These are phyloP conservation scores for Clonostachys solani DNA, from an alignment of 2,329 filamentous ascomycete genomes.

Conservation along the genomic window DNA sequence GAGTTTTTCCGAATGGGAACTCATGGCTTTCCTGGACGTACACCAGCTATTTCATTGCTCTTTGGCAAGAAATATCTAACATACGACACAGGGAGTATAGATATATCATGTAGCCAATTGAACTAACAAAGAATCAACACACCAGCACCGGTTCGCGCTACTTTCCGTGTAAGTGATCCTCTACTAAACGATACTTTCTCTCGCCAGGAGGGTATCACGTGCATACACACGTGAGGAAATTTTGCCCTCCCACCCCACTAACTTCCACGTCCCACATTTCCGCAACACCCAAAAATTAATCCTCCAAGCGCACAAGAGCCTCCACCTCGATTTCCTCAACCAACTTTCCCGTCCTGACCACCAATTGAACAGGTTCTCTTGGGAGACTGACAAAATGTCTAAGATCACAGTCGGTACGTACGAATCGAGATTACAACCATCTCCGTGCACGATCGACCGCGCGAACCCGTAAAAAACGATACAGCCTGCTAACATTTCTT, in stretches of 20 bases:
- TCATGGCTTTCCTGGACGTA: not conserved
- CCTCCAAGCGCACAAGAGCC: not conserved
- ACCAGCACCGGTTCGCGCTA: not conserved
- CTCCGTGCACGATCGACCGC: not conserved
- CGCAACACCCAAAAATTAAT: slow-evolving; percentile 13
- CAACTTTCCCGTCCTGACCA: slow-evolving; percentile 33
- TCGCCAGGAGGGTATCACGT: slow-evolving; percentile 17
- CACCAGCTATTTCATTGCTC: not conserved
- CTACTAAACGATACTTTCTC: not conserved
- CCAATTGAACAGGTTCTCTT: slow-evolving; percentile 77
- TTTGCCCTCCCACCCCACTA: slow-evolving; percentile 22
- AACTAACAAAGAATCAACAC: no score
- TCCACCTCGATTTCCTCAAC: slow-evolving; percentile 5
- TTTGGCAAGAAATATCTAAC: not conserved
- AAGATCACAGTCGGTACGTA: slow-evolving; percentile 72
- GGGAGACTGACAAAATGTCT: slow-evolving; percentile 86
- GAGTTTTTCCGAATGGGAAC: not conserved
- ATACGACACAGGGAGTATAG: no score
- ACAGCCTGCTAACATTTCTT: slow-evolving; percentile 26
- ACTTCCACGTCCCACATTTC: slow-evolving; percentile 12
- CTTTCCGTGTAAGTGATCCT: not conserved
- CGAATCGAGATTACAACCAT: slow-evolving; percentile 8
- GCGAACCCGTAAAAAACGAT: not conserved
- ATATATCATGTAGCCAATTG: no score
- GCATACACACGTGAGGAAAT: slow-evolving; percentile 21